Conservation (phyloP, 169 alveolate genomes). For the Eimeria acervulina region DNA sequence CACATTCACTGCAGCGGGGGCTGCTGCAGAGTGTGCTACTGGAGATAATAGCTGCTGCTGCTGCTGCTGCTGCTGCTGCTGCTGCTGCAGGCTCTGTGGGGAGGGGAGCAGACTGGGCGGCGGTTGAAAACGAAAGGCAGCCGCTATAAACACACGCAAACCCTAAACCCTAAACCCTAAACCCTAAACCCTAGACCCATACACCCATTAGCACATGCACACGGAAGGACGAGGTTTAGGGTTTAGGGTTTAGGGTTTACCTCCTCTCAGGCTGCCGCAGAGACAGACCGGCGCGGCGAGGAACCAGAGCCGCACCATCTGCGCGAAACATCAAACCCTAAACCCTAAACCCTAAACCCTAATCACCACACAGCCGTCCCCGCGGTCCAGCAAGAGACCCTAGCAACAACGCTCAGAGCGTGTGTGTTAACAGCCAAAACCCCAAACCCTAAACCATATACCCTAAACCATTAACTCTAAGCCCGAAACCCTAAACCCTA, state of each 20-base stretch:
- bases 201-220: neutral
- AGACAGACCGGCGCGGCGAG: slow-evolving; percentile 15
- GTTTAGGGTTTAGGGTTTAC: slow-evolving; percentile 42
- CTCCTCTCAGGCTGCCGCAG: neutral
- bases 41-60: too few relatives aligned
- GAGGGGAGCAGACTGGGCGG: neutral
- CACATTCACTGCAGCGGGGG: neutral
- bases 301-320: slow-evolving; percentile 32
- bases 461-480: slow-evolving; percentile 7
- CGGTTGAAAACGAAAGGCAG: slow-evolving; percentile 46
- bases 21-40: too few relatives aligned
- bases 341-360: slow-evolving; percentile 29
- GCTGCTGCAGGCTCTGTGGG: slow-evolving; percentile 11
- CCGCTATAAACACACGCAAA: neutral
- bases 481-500: slow-evolving; percentile 40
- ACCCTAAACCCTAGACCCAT: slow-evolving; percentile 37
- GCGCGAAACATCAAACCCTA: neutral
- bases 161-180: slow-evolving; percentile 20
- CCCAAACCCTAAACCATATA: slow-evolving; percentile 1
- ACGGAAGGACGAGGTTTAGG: neutral
- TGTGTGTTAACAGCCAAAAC: neutral
- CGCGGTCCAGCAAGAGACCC: neutral
- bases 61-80: slow-evolving; percentile 32
- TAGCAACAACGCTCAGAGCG: neutral
- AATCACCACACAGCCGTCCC: neutral